Evolutionary conservation across 2,329 filamentous ascomycete species (phyloP), one percentile per base, ranked within the genome.

Genomic region (Apiospora saccharicola): DNA sequence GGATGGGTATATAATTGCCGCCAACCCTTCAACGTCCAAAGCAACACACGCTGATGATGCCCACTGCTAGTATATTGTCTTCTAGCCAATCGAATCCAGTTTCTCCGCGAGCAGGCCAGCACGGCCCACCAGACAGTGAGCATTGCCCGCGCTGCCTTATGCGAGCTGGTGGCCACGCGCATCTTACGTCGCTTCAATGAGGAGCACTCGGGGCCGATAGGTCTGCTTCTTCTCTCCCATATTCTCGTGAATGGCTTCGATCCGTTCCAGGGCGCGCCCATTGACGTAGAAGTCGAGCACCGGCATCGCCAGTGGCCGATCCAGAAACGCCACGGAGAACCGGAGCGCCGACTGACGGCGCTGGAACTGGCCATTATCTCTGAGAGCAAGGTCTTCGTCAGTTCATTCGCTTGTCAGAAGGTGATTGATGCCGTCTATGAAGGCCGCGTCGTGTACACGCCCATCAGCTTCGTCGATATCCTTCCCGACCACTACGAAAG

Each of bases 401-500:
- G 87, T 76, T 89, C 90, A 26, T 88, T 90, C 0, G 90, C 91
- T 0, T 93, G 90, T 73, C 91, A 93, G 77, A 90, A 90, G 74
- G 90, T 93, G 30, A 90, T 94, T 16, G 89, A 92, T 73, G 91
- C 91, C 10, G 91, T 94, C 3, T 93, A 93, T 75, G 86, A 88
- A 24, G 92, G 92, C 1, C 85, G 90, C 24, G 87, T 94, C 49
- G 89, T 92, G 30, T 94, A 94, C 75, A 93, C 92, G 0, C 91
- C 92, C 0, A 89, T 89, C 0, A 88, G 90, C 0, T 93, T 93
- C 75, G 88, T 94, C 77, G 92, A 94, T 78, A 93, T 94, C 71
- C 85, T 94, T 2, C 92, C 92, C 0, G 92, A 94, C 78, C 90
- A 92, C 77, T 93, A 93, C 83, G 92, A 93, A 79, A 87, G 90